phyloP scores from a whole-genome alignment of 1,139 yeast genomes.

The Pichia sp. region DNA sequence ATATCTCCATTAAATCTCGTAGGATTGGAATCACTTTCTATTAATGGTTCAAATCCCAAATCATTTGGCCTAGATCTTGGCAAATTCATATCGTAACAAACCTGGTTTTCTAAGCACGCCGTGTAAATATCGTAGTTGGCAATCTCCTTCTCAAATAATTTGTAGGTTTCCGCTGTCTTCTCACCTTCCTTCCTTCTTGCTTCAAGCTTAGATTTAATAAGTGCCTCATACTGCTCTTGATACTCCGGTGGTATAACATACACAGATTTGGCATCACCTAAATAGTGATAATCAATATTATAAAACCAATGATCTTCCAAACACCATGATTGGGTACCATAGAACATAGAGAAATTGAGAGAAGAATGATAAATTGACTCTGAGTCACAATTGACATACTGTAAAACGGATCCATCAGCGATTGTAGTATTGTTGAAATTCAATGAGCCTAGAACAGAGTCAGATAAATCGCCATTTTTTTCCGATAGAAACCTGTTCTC shows the following conservation, averaged over 20 bases:
- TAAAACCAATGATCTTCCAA: conserved; percentile 74
- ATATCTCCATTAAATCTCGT: conserved; percentile 36
- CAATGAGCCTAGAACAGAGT: conserved; percentile 50
- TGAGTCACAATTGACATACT: conserved; percentile 30
- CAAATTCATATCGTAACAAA: conserved; percentile 14
- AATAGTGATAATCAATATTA: conserved; percentile 59
- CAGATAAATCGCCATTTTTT: conserved; percentile 8
- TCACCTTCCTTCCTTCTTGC: conserved; percentile 21
- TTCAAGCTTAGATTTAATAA: conserved; percentile 32
- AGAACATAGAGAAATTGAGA: conserved; percentile 65
- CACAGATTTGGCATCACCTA: conserved; percentile 74
- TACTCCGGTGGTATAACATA: conserved; percentile 72
- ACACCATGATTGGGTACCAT: conserved; percentile 69
- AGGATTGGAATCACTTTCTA: conserved; percentile 9
- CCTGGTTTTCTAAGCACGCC: conserved; percentile 25
- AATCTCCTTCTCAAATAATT: conserved; percentile 14
- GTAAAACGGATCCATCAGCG: conserved; percentile 46
- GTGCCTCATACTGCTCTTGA: conserved; percentile 55
- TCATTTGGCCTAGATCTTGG: conserved; percentile 20
- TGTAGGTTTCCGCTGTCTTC: conserved; percentile 4
- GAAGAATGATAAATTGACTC: conserved; percentile 37
- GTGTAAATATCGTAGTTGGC: conserved; percentile 18
- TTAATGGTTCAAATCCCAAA: conserved; percentile 17
- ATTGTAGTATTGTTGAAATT: conserved; percentile 63
- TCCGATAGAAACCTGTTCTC: conserved; percentile 15